Percentiles rank a stretch among this genome's conserved stretches.
Conservation (phyloP, 1,284 basidiomycete genomes). For the Pseudozyma sp. region DNA sequence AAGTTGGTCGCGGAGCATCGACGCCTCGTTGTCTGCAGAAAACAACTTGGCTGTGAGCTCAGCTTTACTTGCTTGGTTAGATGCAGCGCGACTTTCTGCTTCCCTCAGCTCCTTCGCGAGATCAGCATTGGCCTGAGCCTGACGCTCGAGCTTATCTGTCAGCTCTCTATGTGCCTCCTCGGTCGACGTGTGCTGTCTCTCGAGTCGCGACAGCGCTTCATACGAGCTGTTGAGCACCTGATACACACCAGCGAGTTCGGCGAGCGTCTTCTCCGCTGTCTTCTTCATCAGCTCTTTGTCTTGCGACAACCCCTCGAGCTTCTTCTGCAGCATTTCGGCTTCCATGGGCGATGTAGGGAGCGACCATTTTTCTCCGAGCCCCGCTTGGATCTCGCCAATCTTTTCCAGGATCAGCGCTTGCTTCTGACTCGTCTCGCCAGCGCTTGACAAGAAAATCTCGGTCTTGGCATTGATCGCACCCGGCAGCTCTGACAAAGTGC, state of each 20-base stretch:
- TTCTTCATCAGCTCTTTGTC: slow-evolving; percentile 10
- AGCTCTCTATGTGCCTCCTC: slow-evolving; percentile 26
- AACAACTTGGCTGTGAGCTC: slow-evolving; percentile 7
- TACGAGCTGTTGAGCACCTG: slow-evolving; percentile 36
- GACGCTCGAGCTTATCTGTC: slow-evolving; percentile 7
- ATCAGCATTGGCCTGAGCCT: slow-evolving; percentile 10
- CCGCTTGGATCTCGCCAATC: slow-evolving; percentile 26
- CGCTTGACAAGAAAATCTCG: slow-evolving; percentile 54
- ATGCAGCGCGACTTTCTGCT: slow-evolving; percentile 15
- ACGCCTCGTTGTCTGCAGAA: slow-evolving; percentile 23
- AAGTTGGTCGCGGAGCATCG: slow-evolving; percentile 40
- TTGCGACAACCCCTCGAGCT: slow-evolving; percentile 20
- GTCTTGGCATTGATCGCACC: slow-evolving; percentile 60
- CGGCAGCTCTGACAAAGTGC: slow-evolving; percentile 49
- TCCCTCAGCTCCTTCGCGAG: slow-evolving; percentile 20
- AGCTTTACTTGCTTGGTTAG: slow-evolving; percentile 16
- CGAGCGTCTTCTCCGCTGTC: slow-evolving; percentile 36
- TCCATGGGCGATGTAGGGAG: not conserved
- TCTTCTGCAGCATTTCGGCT: slow-evolving; percentile 4
- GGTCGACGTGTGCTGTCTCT: slow-evolving; percentile 17
- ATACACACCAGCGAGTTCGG: slow-evolving; percentile 35
- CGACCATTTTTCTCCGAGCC: slow-evolving; percentile 3
- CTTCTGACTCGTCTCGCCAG: slow-evolving; percentile 19
- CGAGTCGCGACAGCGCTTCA: slow-evolving; percentile 25
- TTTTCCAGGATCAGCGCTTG: slow-evolving; percentile 21